These are phyloP conservation scores for Eutrema yunnanense DNA, from an alignment of 345 rosid species.

Conservation along the genomic window DNA sequence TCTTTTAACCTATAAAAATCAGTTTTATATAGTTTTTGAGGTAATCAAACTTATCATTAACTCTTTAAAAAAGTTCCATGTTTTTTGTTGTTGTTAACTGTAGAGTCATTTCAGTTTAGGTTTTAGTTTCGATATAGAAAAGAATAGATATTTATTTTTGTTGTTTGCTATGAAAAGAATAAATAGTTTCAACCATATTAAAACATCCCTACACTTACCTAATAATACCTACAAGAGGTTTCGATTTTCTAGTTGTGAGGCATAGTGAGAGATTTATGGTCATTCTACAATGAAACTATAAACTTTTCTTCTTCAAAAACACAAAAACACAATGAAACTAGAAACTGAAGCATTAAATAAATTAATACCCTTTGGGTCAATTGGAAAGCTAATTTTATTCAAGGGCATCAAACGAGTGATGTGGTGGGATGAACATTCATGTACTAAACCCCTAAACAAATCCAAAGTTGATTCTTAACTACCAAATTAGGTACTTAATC, in stretches of 20 bases:
- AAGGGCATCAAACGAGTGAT: slow-evolving; percentile 1
- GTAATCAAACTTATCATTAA: too few species aligned
- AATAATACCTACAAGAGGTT: neutral
- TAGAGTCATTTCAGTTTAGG: too few species aligned
- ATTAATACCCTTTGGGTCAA: neutral
- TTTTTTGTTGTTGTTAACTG: too few species aligned
- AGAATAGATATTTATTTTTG: too few species aligned
- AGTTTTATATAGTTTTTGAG: too few species aligned
- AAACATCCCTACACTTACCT: neutral
- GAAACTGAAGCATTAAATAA: neutral
- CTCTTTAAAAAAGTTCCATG: too few species aligned
- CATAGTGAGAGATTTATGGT: neutral
- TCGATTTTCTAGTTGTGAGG: neutral
- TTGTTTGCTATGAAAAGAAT: too few species aligned
- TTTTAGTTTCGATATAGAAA: too few species aligned
- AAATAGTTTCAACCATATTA: too few species aligned
- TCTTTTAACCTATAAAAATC: too few species aligned
- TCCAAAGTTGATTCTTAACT: neutral
- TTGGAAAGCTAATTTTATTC: neutral
- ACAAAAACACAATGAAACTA: neutral
- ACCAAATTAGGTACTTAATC: slow-evolving; percentile 3
- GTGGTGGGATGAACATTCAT: slow-evolving; percentile 8
- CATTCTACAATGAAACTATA: neutral
- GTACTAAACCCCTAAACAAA: neutral
- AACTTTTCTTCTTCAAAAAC: neutral